phyloP scores from a whole-genome alignment of 345 rosid species.

The Gossypioides kirkii region DNA sequence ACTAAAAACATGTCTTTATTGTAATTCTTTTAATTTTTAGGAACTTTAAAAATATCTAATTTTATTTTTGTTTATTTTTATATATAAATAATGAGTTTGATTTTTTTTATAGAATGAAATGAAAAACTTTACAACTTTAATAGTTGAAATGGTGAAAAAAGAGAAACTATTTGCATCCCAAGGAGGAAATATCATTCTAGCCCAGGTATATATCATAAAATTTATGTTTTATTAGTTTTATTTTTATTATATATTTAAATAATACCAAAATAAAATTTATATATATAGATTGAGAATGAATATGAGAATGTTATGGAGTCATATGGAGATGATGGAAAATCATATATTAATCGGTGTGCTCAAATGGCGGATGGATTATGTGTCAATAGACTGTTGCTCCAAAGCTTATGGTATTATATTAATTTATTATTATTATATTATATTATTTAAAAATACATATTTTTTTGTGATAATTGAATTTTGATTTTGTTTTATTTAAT shows the following conservation, averaged over 20 bases:
- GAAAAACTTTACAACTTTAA: conserved; percentile 62
- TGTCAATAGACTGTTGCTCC: conserved; percentile 46
- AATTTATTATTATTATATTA: too few relatives aligned
- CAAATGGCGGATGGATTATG: too few relatives aligned
- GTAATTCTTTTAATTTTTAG: too few relatives aligned
- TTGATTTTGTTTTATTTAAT: neutral
- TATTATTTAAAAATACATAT: too few relatives aligned
- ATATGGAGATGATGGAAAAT: conserved; percentile 20
- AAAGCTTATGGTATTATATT: conserved; percentile 25
- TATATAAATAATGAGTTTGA: too few relatives aligned
- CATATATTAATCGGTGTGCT: conserved; percentile 24
- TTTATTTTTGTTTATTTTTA: too few relatives aligned
- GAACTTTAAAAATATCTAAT: too few relatives aligned
- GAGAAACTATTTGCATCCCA: conserved; percentile 68
- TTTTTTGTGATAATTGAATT: neutral
- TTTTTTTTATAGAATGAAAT: conserved; percentile 70
- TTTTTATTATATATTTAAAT: too few relatives aligned
- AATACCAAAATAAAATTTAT: too few relatives aligned
- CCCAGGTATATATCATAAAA: conserved; percentile 42
- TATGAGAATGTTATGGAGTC: conserved; percentile 24
- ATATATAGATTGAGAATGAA: conserved; percentile 36
- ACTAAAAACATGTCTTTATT: too few relatives aligned
- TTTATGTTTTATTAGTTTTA: too few relatives aligned
- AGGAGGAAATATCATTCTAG: conserved; percentile 75
- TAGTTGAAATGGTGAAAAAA: conserved; percentile 53